phyloP scores from a whole-genome alignment of 352 stramenopile genomes.

The Phytophthora sp. region DNA sequence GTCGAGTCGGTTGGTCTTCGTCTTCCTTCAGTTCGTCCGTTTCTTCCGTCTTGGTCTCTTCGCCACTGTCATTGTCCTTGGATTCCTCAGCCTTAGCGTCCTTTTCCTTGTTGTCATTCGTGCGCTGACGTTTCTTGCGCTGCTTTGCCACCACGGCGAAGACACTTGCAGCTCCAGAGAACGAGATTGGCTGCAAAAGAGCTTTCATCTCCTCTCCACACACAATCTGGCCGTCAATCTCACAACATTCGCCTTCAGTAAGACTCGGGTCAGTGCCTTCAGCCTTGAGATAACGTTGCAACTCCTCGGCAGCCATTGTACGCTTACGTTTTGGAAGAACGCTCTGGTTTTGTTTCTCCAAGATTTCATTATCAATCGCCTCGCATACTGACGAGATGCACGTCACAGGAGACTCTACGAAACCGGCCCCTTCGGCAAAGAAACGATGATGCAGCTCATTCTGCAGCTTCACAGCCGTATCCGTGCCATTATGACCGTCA shows the following conservation, averaged over 20 bases:
- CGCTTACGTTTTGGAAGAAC: slow-evolving; percentile 72
- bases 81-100: slow-evolving; percentile 15
- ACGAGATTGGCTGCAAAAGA: slow-evolving; percentile 82
- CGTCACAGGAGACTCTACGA: slow-evolving; percentile 52
- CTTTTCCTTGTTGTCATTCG: slow-evolving; percentile 7
- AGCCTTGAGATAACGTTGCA: slow-evolving; percentile 32
- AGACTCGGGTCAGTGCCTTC: slow-evolving; percentile 25
- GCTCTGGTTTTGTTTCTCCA: slow-evolving; percentile 77
- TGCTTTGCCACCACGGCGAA: slow-evolving; percentile 67
- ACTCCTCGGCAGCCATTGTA: slow-evolving; percentile 49
- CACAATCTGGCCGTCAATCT: slow-evolving; percentile 44
- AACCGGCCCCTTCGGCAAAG: slow-evolving; percentile 57
- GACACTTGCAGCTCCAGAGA: slow-evolving; percentile 78
- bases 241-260: slow-evolving; percentile 45
- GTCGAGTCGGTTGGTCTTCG: slow-evolving; percentile 46
- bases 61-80: slow-evolving; percentile 12
- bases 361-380: slow-evolving; percentile 73
- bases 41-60: slow-evolving; percentile 1
- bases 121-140: slow-evolving; percentile 39
- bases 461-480: slow-evolving; percentile 80
- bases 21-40: slow-evolving; percentile 14
- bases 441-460: slow-evolving; percentile 82
- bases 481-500: slow-evolving; percentile 88
- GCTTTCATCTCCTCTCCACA: slow-evolving; percentile 52
- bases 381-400: slow-evolving; percentile 70